phyloP scores from a whole-genome alignment of 1,139 yeast species.

The Candida sanyaensis region DNA sequence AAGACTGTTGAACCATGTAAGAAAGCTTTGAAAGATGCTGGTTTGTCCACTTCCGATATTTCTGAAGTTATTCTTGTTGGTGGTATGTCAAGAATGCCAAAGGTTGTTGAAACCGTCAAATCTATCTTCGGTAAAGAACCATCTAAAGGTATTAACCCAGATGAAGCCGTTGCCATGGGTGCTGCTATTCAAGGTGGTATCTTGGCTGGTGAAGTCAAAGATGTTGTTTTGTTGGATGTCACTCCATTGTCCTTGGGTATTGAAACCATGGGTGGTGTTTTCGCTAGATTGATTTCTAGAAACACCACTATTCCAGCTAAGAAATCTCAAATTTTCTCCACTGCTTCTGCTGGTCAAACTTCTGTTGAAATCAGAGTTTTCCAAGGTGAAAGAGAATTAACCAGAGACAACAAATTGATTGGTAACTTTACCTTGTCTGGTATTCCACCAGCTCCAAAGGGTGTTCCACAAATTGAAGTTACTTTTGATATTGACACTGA shows the following conservation, averaged over 20 bases:
- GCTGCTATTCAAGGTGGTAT: conserved; percentile 99
- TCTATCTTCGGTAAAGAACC: conserved; percentile 92
- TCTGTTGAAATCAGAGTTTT: conserved; percentile 98
- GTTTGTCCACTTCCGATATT: conserved; percentile 77
- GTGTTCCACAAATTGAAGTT: conserved; percentile 99
- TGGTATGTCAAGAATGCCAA: conserved; percentile 99
- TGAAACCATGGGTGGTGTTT: conserved; percentile 98
- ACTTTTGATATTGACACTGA: conserved; percentile 98
- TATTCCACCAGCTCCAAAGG: conserved; percentile 99
- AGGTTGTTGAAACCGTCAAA: conserved; percentile 96
- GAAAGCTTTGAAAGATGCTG: conserved; percentile 98
- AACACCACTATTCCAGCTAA: conserved; percentile 98
- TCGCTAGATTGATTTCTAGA: conserved; percentile 96
- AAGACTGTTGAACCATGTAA: conserved; percentile 96
- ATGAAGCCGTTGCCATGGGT: conserved; percentile 99
- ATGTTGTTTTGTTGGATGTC: conserved; percentile 74
- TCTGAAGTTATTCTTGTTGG: conserved; percentile 97
- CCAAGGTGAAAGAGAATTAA: conserved; percentile 99
- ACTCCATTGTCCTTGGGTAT: conserved; percentile 98
- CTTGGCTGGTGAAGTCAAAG: conserved; percentile 97
- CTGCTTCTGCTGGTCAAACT: conserved; percentile 99
- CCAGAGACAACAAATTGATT: conserved; percentile 96
- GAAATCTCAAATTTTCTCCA: conserved; percentile 95
- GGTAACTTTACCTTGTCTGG: conserved; percentile 97
- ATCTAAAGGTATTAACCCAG: conserved; percentile 98